phyloP scores from a whole-genome alignment of 1,284 basidiomycete species.

The Ustilago esculenta region DNA sequence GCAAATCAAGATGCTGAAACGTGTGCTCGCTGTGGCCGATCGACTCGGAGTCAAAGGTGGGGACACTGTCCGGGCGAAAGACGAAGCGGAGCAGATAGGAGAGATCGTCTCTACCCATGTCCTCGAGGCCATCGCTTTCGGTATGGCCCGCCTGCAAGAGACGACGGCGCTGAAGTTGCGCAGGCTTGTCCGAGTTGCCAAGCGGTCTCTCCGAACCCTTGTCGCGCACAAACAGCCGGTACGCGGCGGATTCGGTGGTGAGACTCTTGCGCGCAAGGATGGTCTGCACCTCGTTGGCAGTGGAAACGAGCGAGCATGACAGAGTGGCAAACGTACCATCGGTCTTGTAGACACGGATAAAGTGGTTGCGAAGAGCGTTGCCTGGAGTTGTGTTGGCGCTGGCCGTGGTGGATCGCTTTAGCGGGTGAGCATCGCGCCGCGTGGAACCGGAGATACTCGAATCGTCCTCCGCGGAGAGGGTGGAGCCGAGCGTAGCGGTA shows the following conservation, averaged over 20 bases:
- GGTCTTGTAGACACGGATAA: conserved; percentile 79
- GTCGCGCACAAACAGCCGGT: conserved; percentile 64
- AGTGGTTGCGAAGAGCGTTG: conserved; percentile 63
- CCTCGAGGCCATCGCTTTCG: conserved; percentile 79
- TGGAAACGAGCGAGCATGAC: conserved; percentile 75
- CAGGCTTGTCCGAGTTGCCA: conserved; percentile 80
- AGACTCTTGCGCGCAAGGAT: conserved; percentile 55
- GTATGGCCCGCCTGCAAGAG: conserved; percentile 92
- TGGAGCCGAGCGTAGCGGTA: conserved; percentile 39
- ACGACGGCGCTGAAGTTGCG: conserved; percentile 83
- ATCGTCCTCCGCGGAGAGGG: conserved; percentile 43
- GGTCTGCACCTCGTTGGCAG: conserved; percentile 73
- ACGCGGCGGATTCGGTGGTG: conserved; percentile 50
- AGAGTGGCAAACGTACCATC: conserved; percentile 80
- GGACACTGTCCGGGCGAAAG: conserved; percentile 74
- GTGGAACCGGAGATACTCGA: conserved; percentile 16
- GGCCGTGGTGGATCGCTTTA: conserved; percentile 37
- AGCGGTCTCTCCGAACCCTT: conserved; percentile 64
- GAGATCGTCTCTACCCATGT: conserved; percentile 83
- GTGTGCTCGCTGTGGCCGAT: conserved; percentile 61
- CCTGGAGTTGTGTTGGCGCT: conserved; percentile 4
- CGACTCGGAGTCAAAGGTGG: conserved; percentile 56
- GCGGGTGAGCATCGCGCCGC: conserved; percentile 25
- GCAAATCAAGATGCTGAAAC: conserved; percentile 86
- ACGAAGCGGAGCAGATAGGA: conserved; percentile 89